Evolutionary conservation across 805 yeast genomes (phyloP), one percentile per base, ranked within the genome.

Genomic region (Kodamaea nitidulidarum): DNA sequence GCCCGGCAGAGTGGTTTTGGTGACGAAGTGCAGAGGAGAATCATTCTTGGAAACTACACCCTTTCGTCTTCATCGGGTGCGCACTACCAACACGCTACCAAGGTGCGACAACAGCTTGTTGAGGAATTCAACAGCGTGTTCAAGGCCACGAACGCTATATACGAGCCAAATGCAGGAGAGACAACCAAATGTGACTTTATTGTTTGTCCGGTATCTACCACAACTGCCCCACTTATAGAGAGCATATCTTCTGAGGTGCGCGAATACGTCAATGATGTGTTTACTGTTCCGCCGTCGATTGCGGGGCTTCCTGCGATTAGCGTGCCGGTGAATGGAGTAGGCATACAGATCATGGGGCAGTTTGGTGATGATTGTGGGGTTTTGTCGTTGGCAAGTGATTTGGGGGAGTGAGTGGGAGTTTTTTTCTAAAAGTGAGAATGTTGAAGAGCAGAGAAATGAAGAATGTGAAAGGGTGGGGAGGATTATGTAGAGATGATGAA

Each of bases 231-330:
- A 20, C 68, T 66, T 5, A 51, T 84, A 1, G 61, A 64, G 74
- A 73, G n/a, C 75, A 68, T 40, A 64, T 73, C n/a, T 31, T 73
- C 83, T 2, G 32, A 28, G 16, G 67, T 83, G 3, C 77, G 77
- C 33, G 73, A 82, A 12, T 88, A 84, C 50, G 68, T 82, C 38
- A 85, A 88, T 57, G 99, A 93, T 59, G 78, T 84, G 0, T 71
- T 88, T 41, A 87, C 96, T 0, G 84, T 88, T 4, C 97, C 98
- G 0, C 84, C 93, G 29, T 88, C 95, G 1, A 61, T 95, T 42
- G 95, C 95, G 0, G 98, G 98, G 0, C 58, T 91, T 2, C 99
- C 99, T 1, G 78, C 95, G 0, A 71, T 91, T 8, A 75, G 84
- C 1, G 64, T 90, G 2, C 99, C 99, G 0, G 70, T 73, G 49